Base-by-base conservation (phyloP, 2,329 filamentous ascomycete genomes). In the Xenoacremonium recifei region DNA sequence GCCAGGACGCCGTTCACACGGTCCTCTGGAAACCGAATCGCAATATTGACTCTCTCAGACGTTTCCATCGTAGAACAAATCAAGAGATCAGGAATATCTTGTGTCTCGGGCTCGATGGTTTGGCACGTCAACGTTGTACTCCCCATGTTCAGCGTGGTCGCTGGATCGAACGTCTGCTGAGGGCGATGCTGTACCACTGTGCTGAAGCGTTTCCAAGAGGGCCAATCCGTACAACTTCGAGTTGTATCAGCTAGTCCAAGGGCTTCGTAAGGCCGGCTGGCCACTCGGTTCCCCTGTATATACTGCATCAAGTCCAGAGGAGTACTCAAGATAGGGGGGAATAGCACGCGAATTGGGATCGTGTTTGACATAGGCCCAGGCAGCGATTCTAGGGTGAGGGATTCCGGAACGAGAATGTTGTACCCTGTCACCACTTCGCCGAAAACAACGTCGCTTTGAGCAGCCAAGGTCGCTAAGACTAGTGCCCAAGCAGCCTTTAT, bases 401-500 rank as follows among this genome's bases (percentile, higher is more conserved):
- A 62, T 10, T 65, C 63, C 0, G 65, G 59, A 2, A 75, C 64
- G 3, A 61, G 57, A 1, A 71, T 53, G 44, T 73, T 70, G 16
- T 73, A 71, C 1, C 72, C 72, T 10, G 73, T 70, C 12, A 79
- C 63, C 3, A 74, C 59, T 51, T 80, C 73, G 6, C 78, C 79
- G 42, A 82, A 82, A 4, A 80, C 67, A 6, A 82, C 69, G 31
- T 82, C 79, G 5, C 68, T 61, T 0, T 58, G 64, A 0, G 66
- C 70, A 0, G 75, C 71, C 9, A 80, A 59, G 18, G 68, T 73
- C 0, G 75, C 72, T 6, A 83, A 67, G 0, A 76, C 70, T 45
- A 77, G 70, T 1, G 76, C 72, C 77, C 79, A 83, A 0, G 77
- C 77, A 0, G 76, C 71, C 55, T 79, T 80, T 23, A 82, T 64